These are phyloP conservation scores for Cadophora malorum DNA, from an alignment of 2,329 filamentous ascomycete genomes.

Conservation along the genomic window DNA sequence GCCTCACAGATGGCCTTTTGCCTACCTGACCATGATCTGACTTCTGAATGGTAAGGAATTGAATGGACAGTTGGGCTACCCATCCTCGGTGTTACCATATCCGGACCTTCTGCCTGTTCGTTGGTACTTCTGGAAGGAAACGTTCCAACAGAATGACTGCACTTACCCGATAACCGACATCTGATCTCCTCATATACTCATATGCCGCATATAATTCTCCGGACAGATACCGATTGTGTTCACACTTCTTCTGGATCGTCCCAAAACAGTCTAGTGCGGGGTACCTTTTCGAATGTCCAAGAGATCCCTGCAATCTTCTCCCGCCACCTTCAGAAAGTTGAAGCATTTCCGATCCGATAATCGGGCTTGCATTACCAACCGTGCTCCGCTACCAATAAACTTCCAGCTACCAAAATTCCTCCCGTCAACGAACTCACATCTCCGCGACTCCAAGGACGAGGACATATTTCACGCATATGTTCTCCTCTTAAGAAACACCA, in stretches of 20 bases:
- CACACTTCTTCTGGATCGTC: not conserved
- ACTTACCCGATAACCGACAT: no score
- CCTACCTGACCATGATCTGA: no score
- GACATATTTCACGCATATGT: not conserved
- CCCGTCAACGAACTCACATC: not conserved
- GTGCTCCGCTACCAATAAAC: not conserved
- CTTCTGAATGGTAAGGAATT: no score
- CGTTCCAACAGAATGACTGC: no score
- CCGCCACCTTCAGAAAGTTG: constrained; percentile 7
- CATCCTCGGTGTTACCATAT: no score
- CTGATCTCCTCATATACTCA: no score
- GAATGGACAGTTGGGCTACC: no score
- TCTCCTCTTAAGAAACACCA: not conserved
- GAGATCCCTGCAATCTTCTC: no score
- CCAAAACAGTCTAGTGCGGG: not conserved
- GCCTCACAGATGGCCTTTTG: no score
- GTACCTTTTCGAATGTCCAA: not conserved
- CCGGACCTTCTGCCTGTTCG: no score
- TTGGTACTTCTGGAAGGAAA: no score
- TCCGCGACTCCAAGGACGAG: constrained; percentile 3
- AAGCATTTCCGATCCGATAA: constrained; percentile 19
- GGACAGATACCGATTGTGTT: not conserved
- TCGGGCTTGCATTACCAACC: constrained; percentile 21
- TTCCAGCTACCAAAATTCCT: not conserved
- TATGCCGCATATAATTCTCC: no score